Conservation (phyloP, 371 early-diverging fungal genomes). For the Rhizopus microsporus region DNA sequence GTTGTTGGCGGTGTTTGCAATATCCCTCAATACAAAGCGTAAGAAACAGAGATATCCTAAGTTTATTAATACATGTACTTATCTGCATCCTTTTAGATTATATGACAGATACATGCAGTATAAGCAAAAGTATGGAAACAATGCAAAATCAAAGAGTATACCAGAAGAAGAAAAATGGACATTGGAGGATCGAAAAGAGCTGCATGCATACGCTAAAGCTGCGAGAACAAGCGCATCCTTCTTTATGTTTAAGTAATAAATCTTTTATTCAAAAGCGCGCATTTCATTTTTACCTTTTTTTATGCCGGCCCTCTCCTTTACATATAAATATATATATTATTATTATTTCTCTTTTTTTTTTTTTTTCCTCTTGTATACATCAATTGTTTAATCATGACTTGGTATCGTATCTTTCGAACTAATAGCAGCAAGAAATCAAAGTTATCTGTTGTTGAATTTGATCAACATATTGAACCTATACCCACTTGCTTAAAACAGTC, state of each 20-base stretch:
- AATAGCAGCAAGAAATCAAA: conserved; percentile 5
- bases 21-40: conserved; percentile 41
- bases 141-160: conserved; percentile 11
- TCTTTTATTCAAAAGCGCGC: neutral
- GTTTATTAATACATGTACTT: neutral
- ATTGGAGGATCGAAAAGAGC: conserved; percentile 6
- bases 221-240: conserved; percentile 24
- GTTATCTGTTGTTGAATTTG: conserved; percentile 6
- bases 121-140: conserved; percentile 15
- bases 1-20: conserved; percentile 55
- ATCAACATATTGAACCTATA: conserved; percentile 9
- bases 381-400: neutral
- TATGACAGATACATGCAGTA: conserved; percentile 9
- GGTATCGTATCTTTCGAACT: conserved; percentile 1
- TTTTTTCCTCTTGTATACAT: too few relatives aligned
- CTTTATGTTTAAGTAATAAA: conserved; percentile 20
- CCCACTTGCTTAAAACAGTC: conserved; percentile 14
- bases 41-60: conserved; percentile 7
- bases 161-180: conserved; percentile 24
- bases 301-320: neutral
- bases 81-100: conserved; percentile 9
- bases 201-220: conserved; percentile 18
- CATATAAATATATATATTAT: too few relatives aligned
- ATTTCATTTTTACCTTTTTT: neutral
- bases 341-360: too few relatives aligned